Evolutionary conservation across 495 filamentous ascomycete species (phyloP).

Genomic region (Aspergillus funiculosus): DNA sequence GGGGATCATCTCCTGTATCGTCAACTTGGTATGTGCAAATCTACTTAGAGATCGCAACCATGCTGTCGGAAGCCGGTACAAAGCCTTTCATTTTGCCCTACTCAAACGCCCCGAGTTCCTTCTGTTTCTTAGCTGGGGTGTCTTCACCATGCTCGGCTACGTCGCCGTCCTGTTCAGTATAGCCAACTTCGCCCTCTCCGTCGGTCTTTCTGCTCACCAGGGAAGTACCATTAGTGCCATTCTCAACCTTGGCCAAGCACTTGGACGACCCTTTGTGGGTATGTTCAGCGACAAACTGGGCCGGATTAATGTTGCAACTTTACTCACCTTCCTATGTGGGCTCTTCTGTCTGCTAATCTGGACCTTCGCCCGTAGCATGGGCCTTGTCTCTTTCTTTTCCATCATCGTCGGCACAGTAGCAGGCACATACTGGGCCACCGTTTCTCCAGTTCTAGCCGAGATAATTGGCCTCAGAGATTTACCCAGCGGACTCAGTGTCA

Average conservation of each 20-base stretch:
- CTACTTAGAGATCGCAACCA: slow-evolving; percentile 67
- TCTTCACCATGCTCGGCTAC: slow-evolving; percentile 70
- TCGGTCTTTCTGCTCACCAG: slow-evolving; percentile 62
- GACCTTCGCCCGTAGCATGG: slow-evolving; percentile 62
- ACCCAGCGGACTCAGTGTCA: slow-evolving; percentile 66
- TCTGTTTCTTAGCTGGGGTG: slow-evolving; percentile 61
- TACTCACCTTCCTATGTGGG: slow-evolving; percentile 59
- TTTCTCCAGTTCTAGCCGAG: slow-evolving; percentile 70
- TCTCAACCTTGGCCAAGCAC: slow-evolving; percentile 62
- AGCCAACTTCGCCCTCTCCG: slow-evolving; percentile 60
- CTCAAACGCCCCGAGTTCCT: slow-evolving; percentile 57
- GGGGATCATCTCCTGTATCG: slow-evolving; percentile 59
- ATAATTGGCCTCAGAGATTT: slow-evolving; percentile 68
- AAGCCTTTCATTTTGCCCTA: slow-evolving; percentile 57
- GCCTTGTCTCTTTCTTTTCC: slow-evolving; percentile 64
- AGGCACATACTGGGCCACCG: slow-evolving; percentile 65
- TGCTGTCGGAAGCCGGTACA: slow-evolving; percentile 54
- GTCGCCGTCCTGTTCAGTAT: slow-evolving; percentile 72
- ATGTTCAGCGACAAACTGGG: slow-evolving; percentile 67
- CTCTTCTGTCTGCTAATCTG: slow-evolving; percentile 66
- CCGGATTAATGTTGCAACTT: slow-evolving; percentile 64
- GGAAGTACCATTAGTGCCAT: slow-evolving; percentile 66
- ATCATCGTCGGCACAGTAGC: slow-evolving; percentile 64
- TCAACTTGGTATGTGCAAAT: slow-evolving; percentile 56
- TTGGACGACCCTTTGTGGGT: slow-evolving; percentile 68